These are phyloP conservation scores for Ramaria sp. DNA, from an alignment of 768 basidiomycete genomes.

Conservation along the genomic window DNA sequence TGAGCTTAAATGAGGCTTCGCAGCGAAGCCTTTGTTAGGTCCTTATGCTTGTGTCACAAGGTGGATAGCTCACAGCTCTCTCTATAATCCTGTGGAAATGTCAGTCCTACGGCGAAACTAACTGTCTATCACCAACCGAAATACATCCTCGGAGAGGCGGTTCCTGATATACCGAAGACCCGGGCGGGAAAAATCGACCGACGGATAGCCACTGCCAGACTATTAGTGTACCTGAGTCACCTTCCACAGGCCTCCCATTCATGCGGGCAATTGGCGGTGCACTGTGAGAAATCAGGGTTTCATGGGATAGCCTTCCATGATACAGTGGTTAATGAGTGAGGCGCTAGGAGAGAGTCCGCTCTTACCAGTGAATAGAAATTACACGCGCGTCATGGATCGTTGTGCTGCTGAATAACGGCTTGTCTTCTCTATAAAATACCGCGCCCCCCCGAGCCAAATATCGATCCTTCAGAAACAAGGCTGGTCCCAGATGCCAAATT, in stretches of 20 bases:
- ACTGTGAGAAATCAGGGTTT: conserved; percentile 27
- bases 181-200: conserved; percentile 51
- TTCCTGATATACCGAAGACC: conserved; percentile 23
- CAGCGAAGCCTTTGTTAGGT: not conserved
- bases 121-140: conserved; percentile 34
- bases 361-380: conserved; percentile 53
- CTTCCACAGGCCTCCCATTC: conserved; percentile 14
- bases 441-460: not conserved
- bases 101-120: not conserved
- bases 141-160: conserved; percentile 40
- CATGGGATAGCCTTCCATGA: conserved; percentile 39
- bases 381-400: conserved; percentile 57
- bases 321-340: not conserved
- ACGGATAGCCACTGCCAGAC: conserved; percentile 64
- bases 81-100: conserved; percentile 49
- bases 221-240: conserved; percentile 37
- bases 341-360: not conserved
- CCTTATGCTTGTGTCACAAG: not conserved
- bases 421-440: conserved; percentile 48
- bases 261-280: conserved; percentile 18
- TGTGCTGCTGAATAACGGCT: conserved; percentile 63
- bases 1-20: conserved; percentile 55
- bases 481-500: conserved; percentile 52
- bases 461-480: conserved; percentile 21
- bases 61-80: conserved; percentile 48